Evolutionary conservation across 2,329 filamentous ascomycete species (phyloP), one percentile per base, ranked within the genome.

Genomic region (Scleromitrula shiraiana): DNA sequence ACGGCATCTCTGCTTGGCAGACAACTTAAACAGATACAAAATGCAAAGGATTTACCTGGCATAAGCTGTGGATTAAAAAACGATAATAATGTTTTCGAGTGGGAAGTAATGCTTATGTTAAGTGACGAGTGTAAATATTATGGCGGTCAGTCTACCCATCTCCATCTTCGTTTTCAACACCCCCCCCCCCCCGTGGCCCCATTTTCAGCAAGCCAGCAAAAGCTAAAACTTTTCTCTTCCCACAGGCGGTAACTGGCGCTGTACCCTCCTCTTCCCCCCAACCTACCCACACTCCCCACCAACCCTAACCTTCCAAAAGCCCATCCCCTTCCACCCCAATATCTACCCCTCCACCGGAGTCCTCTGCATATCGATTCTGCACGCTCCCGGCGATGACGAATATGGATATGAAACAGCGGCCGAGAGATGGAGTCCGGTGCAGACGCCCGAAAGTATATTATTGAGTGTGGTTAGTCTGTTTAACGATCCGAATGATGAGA

Each of bases 31-130:
- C 83, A 94, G 65, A 97, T 98, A 80, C 88, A 95, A 69, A 81
- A 77, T 20, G 83, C 88, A 65, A 91, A 89, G 64, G 89, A 95
- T 67, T 85, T 97, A 39, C 88, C 88, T 0, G 93, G 91, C 45
- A 95, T 97, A 63, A 96, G 89, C 53, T 95, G 88, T 61, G 93
- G 93, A 0, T 73, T 98, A 36, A 82, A 90, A 44, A 82, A 83
- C 61, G 86, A 85, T 66, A 95, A 85, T 66, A 95, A 95, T 65
- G 82, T 97, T 8, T 96, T 96, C 57, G 86, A 95, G 71, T 98
- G 93, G 93, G 90, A 97, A 68, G 89, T 97, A 17, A 95, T 96
- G 86, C 80, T 98, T 52, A 97, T 98, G 91, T 91, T 97, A 56
- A 88, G 81, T 53, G 90, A 96, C 60, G 2, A 68, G 88, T 4